Conservation (phyloP, 2,329 filamentous ascomycete genomes). For the Atkinsonella hypoxylon region DNA sequence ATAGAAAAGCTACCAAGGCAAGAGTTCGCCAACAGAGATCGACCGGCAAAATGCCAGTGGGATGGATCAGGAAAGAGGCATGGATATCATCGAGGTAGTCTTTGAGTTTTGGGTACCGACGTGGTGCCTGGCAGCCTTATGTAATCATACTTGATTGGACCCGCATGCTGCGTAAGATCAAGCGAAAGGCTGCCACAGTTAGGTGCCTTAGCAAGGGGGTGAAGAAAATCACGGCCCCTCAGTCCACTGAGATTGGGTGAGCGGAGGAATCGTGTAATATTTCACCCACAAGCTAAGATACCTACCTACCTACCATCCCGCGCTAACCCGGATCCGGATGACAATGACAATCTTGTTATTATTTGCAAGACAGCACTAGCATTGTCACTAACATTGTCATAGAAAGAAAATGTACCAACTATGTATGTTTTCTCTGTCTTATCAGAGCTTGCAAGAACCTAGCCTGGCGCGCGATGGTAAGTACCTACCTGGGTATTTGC, state of each 20-base stretch:
- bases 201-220: background rate
- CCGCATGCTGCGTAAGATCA: background rate
- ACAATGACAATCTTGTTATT: no score
- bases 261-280: no score
- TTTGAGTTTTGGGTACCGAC: constrained; percentile 8
- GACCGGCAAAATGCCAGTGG: constrained; percentile 5
- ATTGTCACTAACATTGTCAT: no score
- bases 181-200: background rate
- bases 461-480: no score
- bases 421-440: no score
- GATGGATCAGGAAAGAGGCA: constrained; percentile 1
- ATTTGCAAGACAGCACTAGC: no score
- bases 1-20: background rate
- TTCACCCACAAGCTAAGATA: no score
- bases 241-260: background rate
- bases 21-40: background rate
- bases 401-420: no score
- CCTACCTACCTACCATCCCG: no score
- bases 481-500: no score
- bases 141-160: constrained; percentile 6
- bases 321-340: no score
- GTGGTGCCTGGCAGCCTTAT: constrained; percentile 5
- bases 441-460: no score
- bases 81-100: background rate
- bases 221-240: background rate